Evolutionary conservation across 2,329 filamentous ascomycete genomes (phyloP).

Genomic region (Talaromyces sp.): DNA sequence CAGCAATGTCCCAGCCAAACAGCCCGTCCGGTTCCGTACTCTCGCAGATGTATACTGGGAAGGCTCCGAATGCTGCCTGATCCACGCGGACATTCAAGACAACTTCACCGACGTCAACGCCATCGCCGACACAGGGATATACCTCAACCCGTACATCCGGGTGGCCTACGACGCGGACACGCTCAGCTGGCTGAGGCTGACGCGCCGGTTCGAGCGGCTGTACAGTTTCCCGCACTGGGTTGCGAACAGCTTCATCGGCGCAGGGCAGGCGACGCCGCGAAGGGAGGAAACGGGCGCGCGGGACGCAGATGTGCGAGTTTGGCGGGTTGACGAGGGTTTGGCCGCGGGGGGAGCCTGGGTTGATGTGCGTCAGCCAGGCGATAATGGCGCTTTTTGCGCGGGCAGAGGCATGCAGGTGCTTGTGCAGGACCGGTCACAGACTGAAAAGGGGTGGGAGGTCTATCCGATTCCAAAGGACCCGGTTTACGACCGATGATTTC

Average conservation of each 20-base stretch:
- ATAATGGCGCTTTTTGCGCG: background rate
- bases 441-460: background rate
- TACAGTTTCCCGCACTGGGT: slow-evolving; percentile 56
- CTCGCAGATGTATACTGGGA: slow-evolving; percentile 58
- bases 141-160: slow-evolving; percentile 69
- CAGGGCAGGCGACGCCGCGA: background rate
- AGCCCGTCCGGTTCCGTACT: slow-evolving; percentile 50
- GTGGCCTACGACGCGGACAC: slow-evolving; percentile 60
- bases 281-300: background rate
- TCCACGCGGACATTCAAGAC: slow-evolving; percentile 45
- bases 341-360: background rate
- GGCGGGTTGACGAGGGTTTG: background rate
- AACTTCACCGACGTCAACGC: slow-evolving; percentile 24
- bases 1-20: too few relatives aligned
- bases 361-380: background rate
- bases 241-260: slow-evolving; percentile 42
- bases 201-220: slow-evolving; percentile 61
- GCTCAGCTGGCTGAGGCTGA: slow-evolving; percentile 54
- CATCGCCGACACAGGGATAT: slow-evolving; percentile 53
- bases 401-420: background rate
- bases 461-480: background rate
- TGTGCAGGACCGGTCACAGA: background rate
- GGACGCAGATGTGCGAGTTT: background rate
- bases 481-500: background rate
- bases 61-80: slow-evolving; percentile 60